phyloP scores from a whole-genome alignment of 2,329 filamentous ascomycete species.

The Claviceps cyperi region DNA sequence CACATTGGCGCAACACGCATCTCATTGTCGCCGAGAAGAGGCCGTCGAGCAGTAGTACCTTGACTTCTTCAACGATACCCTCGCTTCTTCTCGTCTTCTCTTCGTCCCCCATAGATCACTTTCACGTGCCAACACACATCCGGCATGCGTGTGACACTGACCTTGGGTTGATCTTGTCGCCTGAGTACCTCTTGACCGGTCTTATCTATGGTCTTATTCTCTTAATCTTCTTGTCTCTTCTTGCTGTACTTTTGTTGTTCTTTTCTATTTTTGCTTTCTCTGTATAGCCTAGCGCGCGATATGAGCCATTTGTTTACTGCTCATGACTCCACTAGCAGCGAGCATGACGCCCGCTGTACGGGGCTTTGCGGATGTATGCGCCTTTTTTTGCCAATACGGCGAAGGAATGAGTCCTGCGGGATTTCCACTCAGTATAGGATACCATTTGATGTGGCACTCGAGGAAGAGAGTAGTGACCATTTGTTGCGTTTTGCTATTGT shows the following conservation, averaged over 20 bases:
- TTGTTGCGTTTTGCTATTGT: not conserved
- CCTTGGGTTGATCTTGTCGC: not conserved
- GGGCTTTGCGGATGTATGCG: not conserved
- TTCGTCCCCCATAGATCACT: no score
- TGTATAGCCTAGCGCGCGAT: not conserved
- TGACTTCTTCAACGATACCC: no score
- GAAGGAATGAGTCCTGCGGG: not conserved
- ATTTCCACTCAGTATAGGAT: slow-evolving; percentile 2
- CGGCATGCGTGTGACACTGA: not conserved
- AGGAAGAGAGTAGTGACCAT: not conserved
- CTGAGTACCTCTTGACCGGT: not conserved
- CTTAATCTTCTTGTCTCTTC: not conserved
- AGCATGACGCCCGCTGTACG: not conserved
- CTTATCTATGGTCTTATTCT: not conserved
- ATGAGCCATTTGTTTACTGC: not conserved
- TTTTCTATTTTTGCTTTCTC: no score
- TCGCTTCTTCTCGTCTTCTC: no score
- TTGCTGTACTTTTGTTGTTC: not conserved
- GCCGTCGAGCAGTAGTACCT: no score
- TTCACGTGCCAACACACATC: no score
- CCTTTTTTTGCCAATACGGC: not conserved
- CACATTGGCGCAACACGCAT: not conserved
- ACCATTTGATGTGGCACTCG: slow-evolving; percentile 5
- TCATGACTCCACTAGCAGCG: not conserved
- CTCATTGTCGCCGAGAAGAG: not conserved